phyloP scores from a whole-genome alignment of 306 rosid genomes.

The Oxytropis ochrocephala region DNA sequence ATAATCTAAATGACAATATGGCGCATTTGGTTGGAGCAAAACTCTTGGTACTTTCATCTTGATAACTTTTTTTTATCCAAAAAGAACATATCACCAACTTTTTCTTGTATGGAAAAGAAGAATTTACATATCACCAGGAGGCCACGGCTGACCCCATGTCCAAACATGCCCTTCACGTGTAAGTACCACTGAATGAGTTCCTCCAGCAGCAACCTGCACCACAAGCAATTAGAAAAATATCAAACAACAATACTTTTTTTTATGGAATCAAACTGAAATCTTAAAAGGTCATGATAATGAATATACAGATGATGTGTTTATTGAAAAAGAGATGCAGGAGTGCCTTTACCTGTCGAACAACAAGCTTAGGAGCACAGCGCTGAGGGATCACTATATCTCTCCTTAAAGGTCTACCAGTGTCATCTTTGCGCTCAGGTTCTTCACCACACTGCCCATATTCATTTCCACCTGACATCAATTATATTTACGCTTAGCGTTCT shows the following conservation, averaged over 20 bases:
- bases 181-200: conserved; percentile 98
- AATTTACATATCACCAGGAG: conserved; percentile 94
- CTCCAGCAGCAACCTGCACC: conserved; percentile 95
- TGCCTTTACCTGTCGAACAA: conserved; percentile 64
- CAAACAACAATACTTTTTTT: background rate
- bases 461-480: conserved; percentile 71
- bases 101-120: no score
- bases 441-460: conserved; percentile 99
- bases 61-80: no score
- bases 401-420: conserved; percentile 66
- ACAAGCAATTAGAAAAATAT: conserved; percentile 5
- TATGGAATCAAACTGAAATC: background rate
- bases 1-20: background rate
- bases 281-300: background rate
- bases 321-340: background rate
- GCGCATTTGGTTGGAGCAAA: background rate
- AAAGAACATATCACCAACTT: no score
- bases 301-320: background rate
- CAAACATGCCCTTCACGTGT: conserved; percentile 94
- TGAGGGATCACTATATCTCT: conserved; percentile 93
- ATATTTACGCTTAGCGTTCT: conserved; percentile 9
- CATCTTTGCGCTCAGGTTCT: conserved; percentile 94
- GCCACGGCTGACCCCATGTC: conserved; percentile 99
- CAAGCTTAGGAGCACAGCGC: conserved; percentile 86
- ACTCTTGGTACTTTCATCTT: background rate